Base-by-base conservation (phyloP, 768 basidiomycete species). In the Gymnopilus dilepis region DNA sequence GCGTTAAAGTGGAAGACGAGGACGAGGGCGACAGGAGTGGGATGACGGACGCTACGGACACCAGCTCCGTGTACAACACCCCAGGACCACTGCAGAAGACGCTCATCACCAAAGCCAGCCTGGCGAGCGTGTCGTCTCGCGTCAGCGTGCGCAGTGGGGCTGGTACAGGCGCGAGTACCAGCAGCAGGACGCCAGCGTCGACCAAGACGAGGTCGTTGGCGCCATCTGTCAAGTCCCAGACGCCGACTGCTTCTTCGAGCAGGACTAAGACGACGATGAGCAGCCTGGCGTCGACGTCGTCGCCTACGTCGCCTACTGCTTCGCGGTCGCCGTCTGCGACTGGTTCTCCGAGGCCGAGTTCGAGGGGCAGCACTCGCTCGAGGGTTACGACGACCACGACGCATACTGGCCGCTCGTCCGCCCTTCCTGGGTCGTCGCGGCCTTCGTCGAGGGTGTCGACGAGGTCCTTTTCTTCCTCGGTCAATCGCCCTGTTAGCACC, bases 261-360 rank as follows among this genome's bases (percentile, higher is more conserved):
- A 73, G 70, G 6, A 80, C 78, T 60, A 79, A 79, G 22, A 72
- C 65, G 22, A 76, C 77, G 9, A 73, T 76, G 3, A 40, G 41
- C 17, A 62, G 62, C 42, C 41, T 43, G 22, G 48, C 42, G 17
- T 45, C 45, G 6, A 43, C 24, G 19, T 17, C 34, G 21, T 47
- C 45, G 19, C 26, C 17, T 43, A 24, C 42, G 42, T 43, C 42
- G 3, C 19, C 24, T 19, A 24, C 59, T 21, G 9, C 34, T 2
- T 13, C 22, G 11, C 26, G 38, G 5, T n/a, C 26, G 30, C 41
- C 59, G 8, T 54, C 37, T 64, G n/a, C n/a, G n/a, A n/a, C n/a
- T n/a, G n/a, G n/a, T 5, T 53, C 66, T 5, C 26, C 68, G 3
- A 61, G 69, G 21, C 73, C 74, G 0, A 70, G 58, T 41, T 77